These are phyloP conservation scores for Geotrichum restrictum DNA, from an alignment of 1,139 yeast species.

Conservation along the genomic window DNA sequence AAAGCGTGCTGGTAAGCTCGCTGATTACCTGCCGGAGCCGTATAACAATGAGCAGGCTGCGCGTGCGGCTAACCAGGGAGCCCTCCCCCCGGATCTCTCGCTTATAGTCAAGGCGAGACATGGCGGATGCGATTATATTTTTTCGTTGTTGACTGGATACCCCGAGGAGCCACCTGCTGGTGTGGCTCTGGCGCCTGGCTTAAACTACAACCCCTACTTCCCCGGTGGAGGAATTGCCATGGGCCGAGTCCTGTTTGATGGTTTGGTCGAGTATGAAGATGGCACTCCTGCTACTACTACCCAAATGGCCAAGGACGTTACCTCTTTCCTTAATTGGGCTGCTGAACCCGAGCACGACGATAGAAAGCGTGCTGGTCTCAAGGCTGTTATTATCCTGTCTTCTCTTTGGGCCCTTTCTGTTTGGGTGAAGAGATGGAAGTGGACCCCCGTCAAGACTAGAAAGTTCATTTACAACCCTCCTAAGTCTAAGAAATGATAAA, in stretches of 20 bases:
- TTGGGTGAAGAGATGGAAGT: constrained; percentile 97
- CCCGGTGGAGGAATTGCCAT: constrained; percentile 99
- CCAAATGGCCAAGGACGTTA: constrained; percentile 98
- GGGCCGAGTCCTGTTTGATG: constrained; percentile 98
- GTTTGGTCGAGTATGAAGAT: constrained; percentile 95
- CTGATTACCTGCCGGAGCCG: constrained; percentile 93
- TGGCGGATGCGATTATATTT: constrained; percentile 94
- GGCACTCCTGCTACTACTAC: constrained; percentile 98
- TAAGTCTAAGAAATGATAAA: not conserved
- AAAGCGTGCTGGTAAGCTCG: constrained; percentile 96
- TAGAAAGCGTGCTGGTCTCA: constrained; percentile 94
- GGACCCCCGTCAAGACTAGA: constrained; percentile 95
- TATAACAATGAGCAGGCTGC: constrained; percentile 98
- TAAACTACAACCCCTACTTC: constrained; percentile 99
- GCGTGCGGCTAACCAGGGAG: constrained; percentile 99
- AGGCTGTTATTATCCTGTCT: constrained; percentile 78
- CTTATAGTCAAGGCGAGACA: constrained; percentile 98
- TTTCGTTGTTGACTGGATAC: constrained; percentile 92
- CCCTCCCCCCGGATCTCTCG: constrained; percentile 96
- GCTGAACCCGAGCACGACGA: constrained; percentile 98
- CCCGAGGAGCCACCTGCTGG: constrained; percentile 99
- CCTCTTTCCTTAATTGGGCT: constrained; percentile 96
- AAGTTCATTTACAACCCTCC: constrained; percentile 89
- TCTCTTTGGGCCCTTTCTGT: constrained; percentile 77
- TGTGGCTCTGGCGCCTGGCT: constrained; percentile 83